Conservation (phyloP, 495 filamentous ascomycete species). For the Hypoxylon trugodes region DNA sequence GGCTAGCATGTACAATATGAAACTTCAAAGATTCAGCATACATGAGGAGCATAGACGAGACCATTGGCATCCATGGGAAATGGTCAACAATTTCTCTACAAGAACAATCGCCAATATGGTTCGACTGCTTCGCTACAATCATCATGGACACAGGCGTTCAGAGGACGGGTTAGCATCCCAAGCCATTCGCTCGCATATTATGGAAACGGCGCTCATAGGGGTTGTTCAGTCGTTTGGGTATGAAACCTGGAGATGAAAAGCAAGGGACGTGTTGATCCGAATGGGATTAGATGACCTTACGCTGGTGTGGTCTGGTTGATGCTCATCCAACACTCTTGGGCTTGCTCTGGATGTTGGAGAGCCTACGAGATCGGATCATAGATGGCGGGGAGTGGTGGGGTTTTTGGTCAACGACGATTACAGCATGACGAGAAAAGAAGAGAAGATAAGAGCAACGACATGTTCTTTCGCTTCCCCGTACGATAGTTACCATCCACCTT, state of each 20-base stretch:
- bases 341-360: neutral
- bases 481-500: constrained; percentile 21
- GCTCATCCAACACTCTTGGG: neutral
- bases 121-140: constrained; percentile 2
- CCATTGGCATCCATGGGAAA: neutral
- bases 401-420: constrained; percentile 14
- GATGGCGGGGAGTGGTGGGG: constrained; percentile 6
- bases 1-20: constrained; percentile 30
- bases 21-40: constrained; percentile 24
- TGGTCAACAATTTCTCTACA: neutral
- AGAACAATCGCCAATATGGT: constrained; percentile 1
- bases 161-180: constrained; percentile 28
- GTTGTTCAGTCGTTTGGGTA: constrained; percentile 33
- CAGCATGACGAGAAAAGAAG: constrained; percentile 18
- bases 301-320: neutral
- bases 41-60: constrained; percentile 15
- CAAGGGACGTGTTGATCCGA: neutral
- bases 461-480: constrained; percentile 10
- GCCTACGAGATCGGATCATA: neutral
- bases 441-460: neutral
- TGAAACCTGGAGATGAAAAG: neutral
- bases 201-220: constrained; percentile 20
- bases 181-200: constrained; percentile 34
- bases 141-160: constrained; percentile 36
- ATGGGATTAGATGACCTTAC: neutral